Base-by-base conservation (phyloP, 768 basidiomycete genomes). In the Dioszegia aurantiaca region DNA sequence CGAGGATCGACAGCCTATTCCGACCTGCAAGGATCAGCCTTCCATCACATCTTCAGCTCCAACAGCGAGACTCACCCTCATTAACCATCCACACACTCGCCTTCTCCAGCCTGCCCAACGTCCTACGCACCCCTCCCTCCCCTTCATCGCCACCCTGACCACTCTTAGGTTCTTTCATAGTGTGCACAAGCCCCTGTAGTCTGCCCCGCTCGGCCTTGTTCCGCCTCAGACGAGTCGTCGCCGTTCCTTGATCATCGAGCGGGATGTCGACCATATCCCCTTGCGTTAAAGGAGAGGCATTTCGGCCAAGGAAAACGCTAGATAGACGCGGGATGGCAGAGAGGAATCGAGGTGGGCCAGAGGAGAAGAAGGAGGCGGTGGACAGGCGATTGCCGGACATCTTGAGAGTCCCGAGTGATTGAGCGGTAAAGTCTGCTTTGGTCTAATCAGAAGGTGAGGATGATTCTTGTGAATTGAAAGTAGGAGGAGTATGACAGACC, bases 71-170 rank as follows among this genome's bases (percentile, higher is more conserved):
- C 77, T 49, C 40, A 68, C 92, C 92, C 72, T 93, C 91, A 73
- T 93, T 92, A 75, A 92, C 89, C 87, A 90, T 87, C 91, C 91
- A 94, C n/a, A 85, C 67, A 64, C 82, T 80, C 67, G 83, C 81
- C 64, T 76, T 82, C 66, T 84, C 81, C 42, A 68, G 28, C 23
- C 36, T 40, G 31, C 51, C 51, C 39, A 53, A 21, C 9, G 51
- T 40, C 51, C 17, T 53, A 21, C 66, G 44, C 78, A 61, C 70
- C 2, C 80, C 79, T 52, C 66, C 76, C 8, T 6, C 8, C 6
- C 33, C 33, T 14, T 33, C n/a, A 30, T 24, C 57, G 24, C 56
- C 31, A 59, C 80, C 79, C 16, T 74, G 74, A 0, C 73, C 69
- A 5, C 63, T 69, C 51, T 55, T 16, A 28, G 51, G 17, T 21